Conservation (phyloP, 768 basidiomycete genomes). For the Glaciozyma antarctica region DNA sequence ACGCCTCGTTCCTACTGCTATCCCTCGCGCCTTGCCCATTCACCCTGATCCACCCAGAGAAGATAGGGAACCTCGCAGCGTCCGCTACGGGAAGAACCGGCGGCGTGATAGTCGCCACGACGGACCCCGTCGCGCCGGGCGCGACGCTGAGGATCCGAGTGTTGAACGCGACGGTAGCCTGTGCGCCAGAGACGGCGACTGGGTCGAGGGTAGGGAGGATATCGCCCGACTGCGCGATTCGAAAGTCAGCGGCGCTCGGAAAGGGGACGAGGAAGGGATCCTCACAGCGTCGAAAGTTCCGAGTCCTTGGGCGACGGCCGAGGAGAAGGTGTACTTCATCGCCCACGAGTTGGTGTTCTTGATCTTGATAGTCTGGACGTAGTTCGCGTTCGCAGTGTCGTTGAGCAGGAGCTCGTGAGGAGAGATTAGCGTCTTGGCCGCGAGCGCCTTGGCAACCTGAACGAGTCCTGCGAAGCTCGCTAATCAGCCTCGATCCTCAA, state of each 20-base stretch:
- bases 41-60: not conserved
- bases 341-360: conserved; percentile 26
- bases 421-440: conserved; percentile 48
- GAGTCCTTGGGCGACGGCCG: conserved; percentile 2
- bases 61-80: not conserved
- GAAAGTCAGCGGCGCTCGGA: not conserved
- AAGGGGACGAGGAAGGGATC: no score
- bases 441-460: conserved; percentile 53
- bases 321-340: conserved; percentile 2
- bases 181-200: not conserved
- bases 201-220: not conserved
- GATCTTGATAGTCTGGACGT: conserved; percentile 46
- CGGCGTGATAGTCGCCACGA: not conserved
- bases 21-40: not conserved
- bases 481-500: not conserved
- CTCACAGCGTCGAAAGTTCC: conserved; percentile 9
- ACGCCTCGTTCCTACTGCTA: not conserved
- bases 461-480: conserved; percentile 39
- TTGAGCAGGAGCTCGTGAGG: conserved; percentile 56
- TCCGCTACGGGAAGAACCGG: not conserved
- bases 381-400: conserved; percentile 52
- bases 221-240: not conserved
- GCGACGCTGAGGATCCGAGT: not conserved
- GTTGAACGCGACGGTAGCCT: not conserved
- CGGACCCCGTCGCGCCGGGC: not conserved